Evolutionary conservation across 108 stramenopile genomes (phyloP), one percentile per base, ranked within the genome.

Genomic region (Nitzschia putrida): DNA sequence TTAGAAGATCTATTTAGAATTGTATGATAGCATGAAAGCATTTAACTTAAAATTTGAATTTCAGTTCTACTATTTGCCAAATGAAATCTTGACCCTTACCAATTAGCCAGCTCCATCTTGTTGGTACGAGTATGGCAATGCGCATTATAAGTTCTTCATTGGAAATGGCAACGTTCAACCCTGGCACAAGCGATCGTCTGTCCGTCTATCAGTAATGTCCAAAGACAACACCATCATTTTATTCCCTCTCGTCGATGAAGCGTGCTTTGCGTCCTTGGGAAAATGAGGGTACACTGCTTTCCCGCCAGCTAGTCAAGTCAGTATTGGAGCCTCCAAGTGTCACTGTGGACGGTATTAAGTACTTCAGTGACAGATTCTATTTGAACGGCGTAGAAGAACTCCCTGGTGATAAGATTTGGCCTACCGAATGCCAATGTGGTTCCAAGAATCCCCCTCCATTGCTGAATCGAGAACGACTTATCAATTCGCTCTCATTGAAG

Each of bases 401-500:
- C 43, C 39, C 56, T 49, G 44, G 1, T 16, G 64, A 6, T 34
- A 41, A 12, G 18, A 37, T 39, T 45, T 57, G 23, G 12, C 8
- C 56, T 23, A 11, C 56, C 4, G 26, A 10, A 11, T 84, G 83
- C 53, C 42, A 14, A 13, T 85, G 83, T 60, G 85, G 82, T 29
- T 41, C 57, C 39, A 49, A 53, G 20, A 63, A 74, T 43, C 57
- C 82, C 14, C 83, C 81, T 7, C 86, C 88, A 1, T 47, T 85
- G 10, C 86, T 93, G 43, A 83, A 85, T 77, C 82, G 85, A 52
- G 66, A 83, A 10, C 45, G 69, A 42, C 76, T 93, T 25, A 69
- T 93, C 26, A 65, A 85, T 7, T 82, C 80, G 1, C 56, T 93
- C 3, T 80, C 86, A 42, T 64, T 93, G 52, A 69, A 82, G 57